A percentile compares a stretch with the other conserved stretches of the same genome.
Conservation (phyloP, 257 asterid genomes). For the Thymus mandschuricus region DNA sequence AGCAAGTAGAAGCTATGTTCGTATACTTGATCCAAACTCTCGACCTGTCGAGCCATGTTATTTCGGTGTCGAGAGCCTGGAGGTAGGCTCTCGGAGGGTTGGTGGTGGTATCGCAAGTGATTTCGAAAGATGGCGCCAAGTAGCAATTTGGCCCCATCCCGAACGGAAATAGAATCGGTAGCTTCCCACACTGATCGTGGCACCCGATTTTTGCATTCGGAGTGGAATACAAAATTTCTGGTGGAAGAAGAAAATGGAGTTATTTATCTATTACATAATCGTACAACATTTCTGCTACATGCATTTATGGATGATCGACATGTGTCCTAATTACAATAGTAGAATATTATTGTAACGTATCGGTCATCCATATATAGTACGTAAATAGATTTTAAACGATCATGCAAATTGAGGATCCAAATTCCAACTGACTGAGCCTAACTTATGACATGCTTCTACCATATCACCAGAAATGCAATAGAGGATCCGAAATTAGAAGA, state of each 20-base stretch:
- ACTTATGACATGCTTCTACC: too few relatives aligned
- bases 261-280: too few relatives aligned
- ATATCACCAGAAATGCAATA: too few relatives aligned
- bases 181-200: not conserved
- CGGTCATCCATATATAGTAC: too few relatives aligned
- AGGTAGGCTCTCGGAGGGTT: not conserved
- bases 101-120: not conserved
- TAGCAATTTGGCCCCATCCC: not conserved
- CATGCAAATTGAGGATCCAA: too few relatives aligned
- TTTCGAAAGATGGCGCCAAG: slow-evolving; percentile 1
- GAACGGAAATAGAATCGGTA: not conserved
- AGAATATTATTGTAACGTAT: too few relatives aligned
- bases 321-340: too few relatives aligned
- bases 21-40: not conserved
- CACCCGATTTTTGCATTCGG: not conserved
- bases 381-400: too few relatives aligned
- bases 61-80: not conserved
- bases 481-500: too few relatives aligned
- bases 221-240: not conserved
- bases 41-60: not conserved
- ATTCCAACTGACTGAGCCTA: too few relatives aligned
- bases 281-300: too few relatives aligned
- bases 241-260: not conserved
- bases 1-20: not conserved
- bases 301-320: too few relatives aligned